Percentiles rank a stretch among this genome's conserved stretches.
These are phyloP conservation scores for Insectozyma bohioensis DNA, from an alignment of 1,139 yeast species.

Conservation along the genomic window DNA sequence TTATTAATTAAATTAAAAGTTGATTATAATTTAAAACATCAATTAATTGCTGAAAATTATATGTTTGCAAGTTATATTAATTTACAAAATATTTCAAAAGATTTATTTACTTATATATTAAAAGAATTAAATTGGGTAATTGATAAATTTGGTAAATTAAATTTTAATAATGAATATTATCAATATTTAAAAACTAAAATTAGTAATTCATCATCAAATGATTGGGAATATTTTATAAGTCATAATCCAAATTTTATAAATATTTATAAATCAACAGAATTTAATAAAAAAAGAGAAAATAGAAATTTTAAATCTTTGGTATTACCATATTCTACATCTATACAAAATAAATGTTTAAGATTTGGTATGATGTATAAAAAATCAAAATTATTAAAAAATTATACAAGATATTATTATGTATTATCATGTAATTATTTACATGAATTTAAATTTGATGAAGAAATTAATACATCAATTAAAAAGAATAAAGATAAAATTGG, in stretches of 20 bases:
- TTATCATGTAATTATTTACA: constrained; percentile 48
- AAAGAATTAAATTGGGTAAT: constrained; percentile 36
- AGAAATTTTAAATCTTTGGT: constrained; percentile 30
- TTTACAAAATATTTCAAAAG: constrained; percentile 45
- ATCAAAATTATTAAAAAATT: constrained; percentile 42
- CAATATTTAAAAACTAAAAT: constrained; percentile 23
- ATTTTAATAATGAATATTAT: constrained; percentile 16
- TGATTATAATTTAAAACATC: constrained; percentile 44
- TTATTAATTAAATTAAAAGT: constrained; percentile 41
- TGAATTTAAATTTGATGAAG: constrained; percentile 40
- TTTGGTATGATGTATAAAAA: constrained; percentile 46
- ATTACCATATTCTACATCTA: constrained; percentile 37
- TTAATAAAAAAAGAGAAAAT: constrained; percentile 29
- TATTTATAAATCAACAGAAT: constrained; percentile 25
- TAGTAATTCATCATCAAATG: constrained; percentile 23
- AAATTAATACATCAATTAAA: constrained; percentile 12
- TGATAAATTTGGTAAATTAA: constrained; percentile 36
- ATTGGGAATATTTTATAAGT: constrained; percentile 43
- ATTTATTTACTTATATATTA: constrained; percentile 37
- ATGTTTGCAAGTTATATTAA: constrained; percentile 46
- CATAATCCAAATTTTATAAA: constrained; percentile 39
- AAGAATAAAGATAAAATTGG: constrained; percentile 36
- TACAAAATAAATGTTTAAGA: constrained; percentile 46
- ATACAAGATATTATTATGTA: constrained; percentile 38
- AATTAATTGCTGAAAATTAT: constrained; percentile 44